Base-by-base conservation (phyloP, 495 filamentous ascomycete species). In the Hamigera avellanea region DNA sequence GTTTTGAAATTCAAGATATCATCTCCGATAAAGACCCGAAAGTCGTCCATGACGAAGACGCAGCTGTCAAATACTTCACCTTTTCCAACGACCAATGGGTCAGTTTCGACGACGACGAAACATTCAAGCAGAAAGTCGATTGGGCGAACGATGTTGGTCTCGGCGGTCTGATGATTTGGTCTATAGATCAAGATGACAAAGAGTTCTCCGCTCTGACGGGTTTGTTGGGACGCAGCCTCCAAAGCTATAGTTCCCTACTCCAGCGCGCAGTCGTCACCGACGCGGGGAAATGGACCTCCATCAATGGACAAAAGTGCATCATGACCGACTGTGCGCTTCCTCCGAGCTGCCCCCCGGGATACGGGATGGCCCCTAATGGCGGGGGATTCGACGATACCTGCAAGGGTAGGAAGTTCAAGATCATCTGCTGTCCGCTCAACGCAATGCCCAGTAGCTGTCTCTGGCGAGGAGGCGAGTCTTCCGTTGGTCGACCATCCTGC, bases 31-130 rank as follows among this genome's bases (percentile, higher is more conserved):
- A 29, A 8, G 8, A n/a, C 18, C 19, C 10, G 23, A 31, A 35
- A 25, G 14, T n/a, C 36, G n/a, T 23, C 16, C 37, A 44, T n/a
- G 47, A 46, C 31, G 19, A 44, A 8, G 26, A 39, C 2, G 40
- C 33, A 10, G 47, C 37, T 0, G 47, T 50, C 26, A 66, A 71
- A 39, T 62, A 59, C 23, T 23, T 70, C 25, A 44, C 40, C 0
- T 72, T 37, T 33, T 39, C 55, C 36, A 6, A 30, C 0, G 46
- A 67, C 38, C 62, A 71, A 35, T 75, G 69, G 70, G 50, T 72
- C 6, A 57, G 50, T 1, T 75, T 53, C 41, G 56, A 75, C 38
- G 59, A 66, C 38, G 32, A 23, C 0, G 42, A 55, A 4, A 70
- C 65, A 0, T 54, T 72, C 34, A 41, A 61, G 39, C 34, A 43